These are phyloP conservation scores for Starmerella stellata DNA, from an alignment of 805 yeast genomes.

Conservation along the genomic window DNA sequence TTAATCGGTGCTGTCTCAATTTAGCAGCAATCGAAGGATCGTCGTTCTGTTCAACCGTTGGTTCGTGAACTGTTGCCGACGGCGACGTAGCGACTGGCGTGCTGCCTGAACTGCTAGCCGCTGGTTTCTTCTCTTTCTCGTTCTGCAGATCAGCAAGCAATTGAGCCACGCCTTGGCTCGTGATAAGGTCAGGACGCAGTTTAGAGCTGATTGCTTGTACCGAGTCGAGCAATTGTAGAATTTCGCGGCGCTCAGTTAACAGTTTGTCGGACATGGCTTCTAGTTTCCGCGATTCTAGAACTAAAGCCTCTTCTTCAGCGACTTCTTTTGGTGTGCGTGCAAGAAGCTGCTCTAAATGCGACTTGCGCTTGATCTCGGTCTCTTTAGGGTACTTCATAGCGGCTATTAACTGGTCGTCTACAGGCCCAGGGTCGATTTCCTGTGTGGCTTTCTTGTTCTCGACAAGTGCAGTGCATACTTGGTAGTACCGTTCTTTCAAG, in stretches of 20 bases:
- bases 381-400: conserved; percentile 50
- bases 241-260: conserved; percentile 59
- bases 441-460: conserved; percentile 14
- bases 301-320: conserved; percentile 90
- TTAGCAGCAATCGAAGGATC: conserved; percentile 16
- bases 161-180: conserved; percentile 80
- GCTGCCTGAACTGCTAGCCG: conserved; percentile 4
- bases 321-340: conserved; percentile 87
- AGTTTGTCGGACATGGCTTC: conserved; percentile 85
- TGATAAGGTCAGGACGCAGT: conserved; percentile 38
- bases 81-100: conserved; percentile 15
- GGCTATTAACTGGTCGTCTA: conserved; percentile 39
- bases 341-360: conserved; percentile 55
- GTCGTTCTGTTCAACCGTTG: conserved; percentile 16
- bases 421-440: conserved; percentile 27
- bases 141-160: conserved; percentile 60
- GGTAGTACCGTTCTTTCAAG: conserved; percentile 63
- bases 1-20: conserved; percentile 35
- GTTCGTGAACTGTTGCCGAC: not conserved
- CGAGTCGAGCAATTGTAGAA: conserved; percentile 64
- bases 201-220: conserved; percentile 49
- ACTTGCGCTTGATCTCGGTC: conserved; percentile 63
- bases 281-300: conserved; percentile 79
- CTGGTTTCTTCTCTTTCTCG: conserved; percentile 35
- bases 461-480: conserved; percentile 41